Conservation (phyloP, 129 eudicot genomes). For the Arctium lappa region DNA sequence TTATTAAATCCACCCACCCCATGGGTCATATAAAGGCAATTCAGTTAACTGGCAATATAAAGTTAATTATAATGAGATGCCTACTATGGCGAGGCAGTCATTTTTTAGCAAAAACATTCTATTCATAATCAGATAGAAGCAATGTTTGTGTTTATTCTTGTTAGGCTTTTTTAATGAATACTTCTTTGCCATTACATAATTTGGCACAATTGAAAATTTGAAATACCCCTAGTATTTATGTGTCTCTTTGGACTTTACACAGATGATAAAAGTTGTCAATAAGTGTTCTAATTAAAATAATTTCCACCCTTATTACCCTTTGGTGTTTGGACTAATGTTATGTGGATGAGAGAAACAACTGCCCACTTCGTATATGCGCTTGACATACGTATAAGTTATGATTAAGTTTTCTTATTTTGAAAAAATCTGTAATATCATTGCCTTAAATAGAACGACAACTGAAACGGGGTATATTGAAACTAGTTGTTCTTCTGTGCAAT, state of each 20-base stretch:
- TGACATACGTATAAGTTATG: background rate
- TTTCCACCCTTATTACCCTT: background rate
- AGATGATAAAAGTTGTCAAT: background rate
- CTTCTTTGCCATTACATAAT: background rate
- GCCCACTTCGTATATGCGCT: background rate
- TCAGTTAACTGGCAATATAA: background rate
- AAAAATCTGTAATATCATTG: background rate
- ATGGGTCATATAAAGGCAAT: background rate
- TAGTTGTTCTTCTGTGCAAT: conserved; percentile 20
- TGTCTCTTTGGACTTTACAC: background rate
- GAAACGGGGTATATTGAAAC: background rate
- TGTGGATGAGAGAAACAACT: background rate
- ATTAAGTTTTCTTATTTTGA: background rate
- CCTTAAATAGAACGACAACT: background rate
- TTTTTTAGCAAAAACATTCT: background rate
- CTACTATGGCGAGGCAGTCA: background rate
- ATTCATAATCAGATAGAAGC: background rate
- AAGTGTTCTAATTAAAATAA: background rate
- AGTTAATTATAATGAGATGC: background rate
- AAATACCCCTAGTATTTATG: background rate
- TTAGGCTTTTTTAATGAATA: background rate
- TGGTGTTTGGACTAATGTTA: background rate
- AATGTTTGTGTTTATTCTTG: background rate
- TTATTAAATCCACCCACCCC: background rate
- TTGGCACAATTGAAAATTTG: background rate